These are phyloP conservation scores for Agapanthus africanus DNA, from an alignment of 106 monocot genomes.

Conservation along the genomic window DNA sequence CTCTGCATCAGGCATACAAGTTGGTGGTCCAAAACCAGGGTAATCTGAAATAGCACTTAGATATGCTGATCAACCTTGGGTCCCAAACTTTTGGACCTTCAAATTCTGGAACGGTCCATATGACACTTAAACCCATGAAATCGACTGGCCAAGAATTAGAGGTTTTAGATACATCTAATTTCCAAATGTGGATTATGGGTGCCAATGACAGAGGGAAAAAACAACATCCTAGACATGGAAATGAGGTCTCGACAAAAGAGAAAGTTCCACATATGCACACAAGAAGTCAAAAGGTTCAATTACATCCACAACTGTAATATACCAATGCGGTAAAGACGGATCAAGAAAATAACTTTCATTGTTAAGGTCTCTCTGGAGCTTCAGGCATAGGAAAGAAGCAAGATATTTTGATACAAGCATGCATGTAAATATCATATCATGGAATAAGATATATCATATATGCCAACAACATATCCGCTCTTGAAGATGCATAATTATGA, in stretches of 20 bases:
- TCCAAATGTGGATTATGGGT: neutral
- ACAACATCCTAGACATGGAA: neutral
- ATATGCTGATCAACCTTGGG: neutral
- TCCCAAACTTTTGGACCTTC: neutral
- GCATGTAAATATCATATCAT: neutral
- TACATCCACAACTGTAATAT: neutral
- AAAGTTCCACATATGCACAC: neutral
- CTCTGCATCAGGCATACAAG: neutral
- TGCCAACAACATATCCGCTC: neutral
- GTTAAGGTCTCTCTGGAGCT: too few species aligned
- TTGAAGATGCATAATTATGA: neutral
- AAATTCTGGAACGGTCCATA: neutral
- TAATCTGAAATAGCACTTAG: neutral
- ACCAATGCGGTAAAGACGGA: neutral
- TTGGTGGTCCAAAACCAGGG: neutral
- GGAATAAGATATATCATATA: neutral
- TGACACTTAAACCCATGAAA: neutral
- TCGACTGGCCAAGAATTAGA: neutral
- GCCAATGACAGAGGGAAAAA: neutral
- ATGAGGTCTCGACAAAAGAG: neutral
- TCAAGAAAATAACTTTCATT: neutral
- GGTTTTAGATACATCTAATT: neutral
- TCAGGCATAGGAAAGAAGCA: neutral
- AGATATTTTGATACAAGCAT: neutral
- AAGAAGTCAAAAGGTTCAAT: neutral